These are phyloP conservation scores for Nicotiana tabacum DNA, from an alignment of 257 asterid genomes.

Conservation along the genomic window DNA sequence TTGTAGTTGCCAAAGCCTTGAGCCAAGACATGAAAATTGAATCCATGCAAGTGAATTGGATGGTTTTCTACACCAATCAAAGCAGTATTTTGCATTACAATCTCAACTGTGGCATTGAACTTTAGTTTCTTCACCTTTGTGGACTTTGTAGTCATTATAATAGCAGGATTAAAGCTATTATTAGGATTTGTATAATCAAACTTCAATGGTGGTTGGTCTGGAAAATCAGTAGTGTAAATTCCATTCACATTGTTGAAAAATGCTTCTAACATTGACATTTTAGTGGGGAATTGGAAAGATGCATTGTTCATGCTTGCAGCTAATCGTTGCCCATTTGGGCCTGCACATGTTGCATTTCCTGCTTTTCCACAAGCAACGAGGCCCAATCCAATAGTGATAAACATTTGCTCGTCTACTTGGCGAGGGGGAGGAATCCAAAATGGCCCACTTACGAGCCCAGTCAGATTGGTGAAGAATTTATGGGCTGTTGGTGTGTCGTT, in stretches of 20 bases:
- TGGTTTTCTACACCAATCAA: slow-evolving; percentile 7
- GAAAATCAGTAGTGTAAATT: slow-evolving; percentile 5
- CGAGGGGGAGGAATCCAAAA: slow-evolving; percentile 8
- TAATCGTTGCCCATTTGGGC: slow-evolving; percentile 11
- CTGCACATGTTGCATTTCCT: slow-evolving; percentile 4
- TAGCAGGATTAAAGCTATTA: background rate
- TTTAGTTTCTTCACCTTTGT: slow-evolving; percentile 11
- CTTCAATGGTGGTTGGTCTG: slow-evolving; percentile 4
- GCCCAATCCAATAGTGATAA: slow-evolving; percentile 7
- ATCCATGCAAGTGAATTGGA: slow-evolving; percentile 15
- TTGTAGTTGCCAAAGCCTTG: slow-evolving; percentile 10
- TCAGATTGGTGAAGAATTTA: background rate
- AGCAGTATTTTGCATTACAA: slow-evolving; percentile 10
- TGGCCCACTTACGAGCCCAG: slow-evolving; percentile 9
- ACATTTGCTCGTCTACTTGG: slow-evolving; percentile 6
- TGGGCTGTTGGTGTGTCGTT: slow-evolving; percentile 9
- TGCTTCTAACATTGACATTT: slow-evolving; percentile 11
- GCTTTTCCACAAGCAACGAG: background rate
- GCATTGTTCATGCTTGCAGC: slow-evolving; percentile 12
- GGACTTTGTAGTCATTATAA: slow-evolving; percentile 12
- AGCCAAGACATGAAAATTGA: slow-evolving; percentile 11
- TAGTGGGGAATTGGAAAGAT: slow-evolving; percentile 2
- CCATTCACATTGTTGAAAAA: slow-evolving; percentile 5
- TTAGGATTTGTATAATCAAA: slow-evolving; percentile 7
- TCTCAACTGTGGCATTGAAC: slow-evolving; percentile 11